Evolutionary conservation across 345 rosid genomes (phyloP), one percentile per base, ranked within the genome.

Genomic region (Camelina sativa): DNA sequence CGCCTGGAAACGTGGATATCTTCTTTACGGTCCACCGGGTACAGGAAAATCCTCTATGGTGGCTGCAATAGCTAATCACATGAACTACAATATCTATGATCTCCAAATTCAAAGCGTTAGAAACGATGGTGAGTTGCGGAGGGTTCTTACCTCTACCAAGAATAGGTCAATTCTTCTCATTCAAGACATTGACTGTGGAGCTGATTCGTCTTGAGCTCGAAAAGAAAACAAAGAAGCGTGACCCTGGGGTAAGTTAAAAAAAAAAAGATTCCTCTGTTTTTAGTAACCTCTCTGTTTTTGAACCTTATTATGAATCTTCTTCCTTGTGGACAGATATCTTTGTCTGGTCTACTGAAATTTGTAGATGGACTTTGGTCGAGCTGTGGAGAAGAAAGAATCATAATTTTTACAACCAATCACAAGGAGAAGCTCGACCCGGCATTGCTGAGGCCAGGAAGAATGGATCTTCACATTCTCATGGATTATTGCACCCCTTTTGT

Each of bases 381-480:
- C 44, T 78, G 81, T 2, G 81, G 81, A 13, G 70, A 78, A 65
- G 81, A 78, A 73, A 72, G 56, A n/a, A 78, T 78, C 41, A 78
- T 78, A 32, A 73, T 67, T 22, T 78, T 78, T 65, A 78, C 78
- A 53, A 78, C 81, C 0, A 78, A 78, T 61, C 78, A 78, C 47
- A 78, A 78, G 58, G 81, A 78, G 25, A 78, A 78, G 41, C 77
- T 78, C 2, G 81, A 73, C 44, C 81, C 81, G 2, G 81, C 78
- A 0, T 66, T 73, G 59, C 13, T 78, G 9, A 68, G 81, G 3
- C 78, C 81, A 0, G 81, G 81, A 20, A 60, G 81, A 51, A 73
- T 78, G 81, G 81, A 78, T 25, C 74, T 78, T 67, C 78, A 78
- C 37, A 73, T 78, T 19, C 65, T 66, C 54, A 78, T 78, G 81